phyloP scores from a whole-genome alignment of 148 eudicot genomes.

The Cornus controversa region DNA sequence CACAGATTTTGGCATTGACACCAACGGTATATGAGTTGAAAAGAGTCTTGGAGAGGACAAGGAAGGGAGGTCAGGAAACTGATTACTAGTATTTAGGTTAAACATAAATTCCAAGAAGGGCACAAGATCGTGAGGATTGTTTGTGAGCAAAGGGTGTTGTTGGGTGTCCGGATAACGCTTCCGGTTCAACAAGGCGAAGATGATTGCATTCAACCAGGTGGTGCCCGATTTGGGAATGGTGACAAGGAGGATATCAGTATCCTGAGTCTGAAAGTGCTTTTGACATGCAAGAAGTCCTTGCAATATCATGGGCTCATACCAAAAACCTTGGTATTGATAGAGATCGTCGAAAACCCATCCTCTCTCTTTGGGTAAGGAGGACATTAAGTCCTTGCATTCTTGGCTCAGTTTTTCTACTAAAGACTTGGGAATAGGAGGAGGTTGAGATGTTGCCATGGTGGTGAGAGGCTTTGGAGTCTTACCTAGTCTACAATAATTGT shows the following conservation, averaged over 20 bases:
- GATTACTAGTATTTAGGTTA: constrained; percentile 14
- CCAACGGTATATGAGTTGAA: constrained; percentile 38
- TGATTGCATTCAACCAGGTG: constrained; percentile 40
- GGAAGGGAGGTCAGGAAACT: constrained; percentile 23
- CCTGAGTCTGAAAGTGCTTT: constrained; percentile 44
- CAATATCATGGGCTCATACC: constrained; percentile 32
- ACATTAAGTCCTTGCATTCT: constrained; percentile 27
- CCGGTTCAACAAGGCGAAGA: constrained; percentile 25
- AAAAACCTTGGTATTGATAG: constrained; percentile 58
- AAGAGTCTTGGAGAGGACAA: constrained; percentile 39
- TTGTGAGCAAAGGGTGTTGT: constrained; percentile 18
- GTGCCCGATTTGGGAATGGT: constrained; percentile 57
- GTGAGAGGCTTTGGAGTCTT: background rate
- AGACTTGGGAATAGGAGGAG: constrained; percentile 13
- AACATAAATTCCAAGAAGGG: constrained; percentile 38
- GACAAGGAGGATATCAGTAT: constrained; percentile 47
- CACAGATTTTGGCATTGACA: background rate
- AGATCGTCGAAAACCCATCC: constrained; percentile 41
- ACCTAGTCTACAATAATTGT: no score
- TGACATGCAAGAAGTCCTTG: constrained; percentile 48
- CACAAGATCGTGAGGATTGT: constrained; percentile 34
- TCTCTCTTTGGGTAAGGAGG: constrained; percentile 32
- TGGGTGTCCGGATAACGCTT: background rate
- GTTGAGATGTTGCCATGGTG: constrained; percentile 10
- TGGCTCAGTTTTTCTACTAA: constrained; percentile 21